Evolutionary conservation across 164 flowering plant species (phyloP).

Genomic region (Santalum album): DNA sequence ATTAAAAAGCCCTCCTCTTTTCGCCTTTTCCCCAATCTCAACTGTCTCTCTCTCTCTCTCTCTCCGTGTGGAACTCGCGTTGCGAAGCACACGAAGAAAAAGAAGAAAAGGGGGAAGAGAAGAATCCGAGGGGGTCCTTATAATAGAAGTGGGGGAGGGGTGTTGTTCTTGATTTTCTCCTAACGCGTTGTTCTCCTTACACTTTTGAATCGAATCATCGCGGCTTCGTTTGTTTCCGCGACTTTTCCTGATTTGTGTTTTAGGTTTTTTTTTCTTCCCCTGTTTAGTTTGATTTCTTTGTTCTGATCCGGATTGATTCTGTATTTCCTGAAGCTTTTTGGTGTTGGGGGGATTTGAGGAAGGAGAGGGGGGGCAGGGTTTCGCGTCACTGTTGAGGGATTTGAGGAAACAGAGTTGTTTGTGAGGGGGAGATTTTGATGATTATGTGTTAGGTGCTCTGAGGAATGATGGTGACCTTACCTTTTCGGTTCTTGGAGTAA

Average conservation of each 20-base stretch:
- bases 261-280: too few relatives aligned
- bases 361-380: neutral
- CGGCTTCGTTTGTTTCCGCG: neutral
- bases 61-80: slow-evolving; percentile 40
- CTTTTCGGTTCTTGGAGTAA: slow-evolving; percentile 34
- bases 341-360: neutral
- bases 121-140: too few relatives aligned
- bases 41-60: slow-evolving; percentile 23
- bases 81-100: slow-evolving; percentile 5
- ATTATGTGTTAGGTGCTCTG: slow-evolving; percentile 6
- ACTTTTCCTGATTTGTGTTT: too few relatives aligned
- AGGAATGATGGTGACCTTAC: slow-evolving; percentile 25
- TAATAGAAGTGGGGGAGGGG: neutral
- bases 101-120: neutral
- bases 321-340: neutral
- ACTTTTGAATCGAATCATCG: neutral
- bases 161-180: neutral
- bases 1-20: neutral
- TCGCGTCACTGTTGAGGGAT: neutral
- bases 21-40: slow-evolving; percentile 3
- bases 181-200: neutral
- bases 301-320: neutral
- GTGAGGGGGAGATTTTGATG: neutral
- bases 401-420: neutral
- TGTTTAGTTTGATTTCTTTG: neutral